Percentiles rank a stretch among this genome's conserved stretches.
These are phyloP conservation scores for Colletotrichum chlorophyti DNA, from an alignment of 2,329 filamentous ascomycete genomes.

Conservation along the genomic window DNA sequence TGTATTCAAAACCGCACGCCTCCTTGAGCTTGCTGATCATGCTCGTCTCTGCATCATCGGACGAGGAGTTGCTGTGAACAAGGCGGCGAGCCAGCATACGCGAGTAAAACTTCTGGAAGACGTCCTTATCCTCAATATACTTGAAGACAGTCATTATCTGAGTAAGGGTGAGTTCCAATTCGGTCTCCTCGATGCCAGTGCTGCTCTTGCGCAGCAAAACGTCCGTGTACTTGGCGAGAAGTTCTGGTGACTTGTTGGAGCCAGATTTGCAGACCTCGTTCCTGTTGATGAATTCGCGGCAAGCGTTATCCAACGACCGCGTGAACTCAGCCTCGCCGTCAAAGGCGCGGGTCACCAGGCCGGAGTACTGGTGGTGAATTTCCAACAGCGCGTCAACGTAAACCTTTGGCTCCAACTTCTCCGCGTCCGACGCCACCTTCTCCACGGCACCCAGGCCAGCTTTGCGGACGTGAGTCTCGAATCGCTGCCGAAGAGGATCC, in stretches of 20 bases:
- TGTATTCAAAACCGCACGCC: conserved; percentile 98
- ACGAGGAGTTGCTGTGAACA: conserved; percentile 94
- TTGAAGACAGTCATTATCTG: conserved; percentile 99
- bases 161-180: conserved; percentile 85
- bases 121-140: conserved; percentile 99
- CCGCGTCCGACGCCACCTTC: conserved; percentile 84
- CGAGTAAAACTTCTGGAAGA: conserved; percentile 99
- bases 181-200: conserved; percentile 90
- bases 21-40: conserved; percentile 99
- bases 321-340: conserved; percentile 97
- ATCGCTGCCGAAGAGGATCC: conserved; percentile 84
- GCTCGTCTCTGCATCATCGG: conserved; percentile 95
- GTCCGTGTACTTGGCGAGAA: conserved; percentile 95
- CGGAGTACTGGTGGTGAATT: conserved; percentile 92
- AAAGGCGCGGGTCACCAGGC: conserved; percentile 90
- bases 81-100: conserved; percentile 94
- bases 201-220: conserved; percentile 90
- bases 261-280: conserved; percentile 95
- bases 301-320: conserved; percentile 93
- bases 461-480: conserved; percentile 91
- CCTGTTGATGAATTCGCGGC: conserved; percentile 96
- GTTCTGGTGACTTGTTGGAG: conserved; percentile 91
- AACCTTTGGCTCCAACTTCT: conserved; percentile 92
- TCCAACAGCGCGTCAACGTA: conserved; percentile 96
- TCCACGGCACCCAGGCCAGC: conserved; percentile 87